Base-by-base conservation (phyloP, 2,329 filamentous ascomycete genomes). In the Calonectria pauciramosa region DNA sequence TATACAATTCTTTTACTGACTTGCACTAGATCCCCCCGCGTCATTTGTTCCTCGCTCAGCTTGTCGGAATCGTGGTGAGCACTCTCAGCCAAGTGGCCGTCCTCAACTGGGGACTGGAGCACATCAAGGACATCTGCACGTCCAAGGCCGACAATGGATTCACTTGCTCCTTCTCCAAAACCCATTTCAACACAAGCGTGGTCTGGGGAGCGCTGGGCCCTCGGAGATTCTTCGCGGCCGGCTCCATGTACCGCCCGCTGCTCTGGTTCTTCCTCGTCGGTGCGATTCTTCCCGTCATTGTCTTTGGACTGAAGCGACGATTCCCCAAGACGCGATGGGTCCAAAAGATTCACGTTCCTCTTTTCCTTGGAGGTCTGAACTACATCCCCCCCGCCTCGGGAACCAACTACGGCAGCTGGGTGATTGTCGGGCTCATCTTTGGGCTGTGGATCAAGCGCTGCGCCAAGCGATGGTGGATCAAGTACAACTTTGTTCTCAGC, bases 171-270 rank as follows among this genome's bases (percentile, higher is more conserved):
- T 83, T 83, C 38, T 83, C 82, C 0, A 79, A 80, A 41, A 83
- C 85, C 9, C 82, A 86, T 81, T 92, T 91, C 82, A 90, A 88
- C 32, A 88, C 87, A 6, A 90, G 89, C 9, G 84, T 91, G 56
- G 87, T 90, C 68, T 91, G 89, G 90, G 91, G 91, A 38, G 84
- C 89, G 20, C 89, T 92, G 30, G 91, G 90, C 0, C 90, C 91
- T 0, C 81, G 85, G 1, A 86, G 90, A 1, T 90, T 92, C 79
- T 92, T 91, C 79, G 87, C 87, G 0, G 80, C 85, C 0, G 89
- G 88, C 2, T 85, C 87, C 2, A 83, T 90, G 6, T 92, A 92
- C 78, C 83, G 85, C 0, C 78, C 83, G 0, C 82, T 92, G 23
- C 85, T 89, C 65, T 91, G 85, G 82, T 91, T 90, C 84, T 92